These are phyloP conservation scores for Debaryomyces sp. DNA, from an alignment of 1,139 yeast genomes.

Conservation along the genomic window DNA sequence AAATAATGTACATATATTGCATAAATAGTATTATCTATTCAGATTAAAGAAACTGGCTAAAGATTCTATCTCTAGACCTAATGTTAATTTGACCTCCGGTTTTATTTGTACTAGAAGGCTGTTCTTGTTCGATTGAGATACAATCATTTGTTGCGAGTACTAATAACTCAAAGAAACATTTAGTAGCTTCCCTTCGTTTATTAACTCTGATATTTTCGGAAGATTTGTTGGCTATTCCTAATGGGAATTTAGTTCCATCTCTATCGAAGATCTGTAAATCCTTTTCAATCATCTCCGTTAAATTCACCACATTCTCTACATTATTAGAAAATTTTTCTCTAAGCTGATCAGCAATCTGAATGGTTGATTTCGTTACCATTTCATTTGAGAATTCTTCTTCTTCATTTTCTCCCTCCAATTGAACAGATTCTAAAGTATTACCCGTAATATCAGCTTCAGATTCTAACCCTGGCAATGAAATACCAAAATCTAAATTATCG, in stretches of 20 bases:
- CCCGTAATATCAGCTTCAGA: constrained; percentile 16
- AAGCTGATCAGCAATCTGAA: constrained; percentile 56
- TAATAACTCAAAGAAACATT: constrained; percentile 79
- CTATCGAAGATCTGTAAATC: constrained; percentile 29
- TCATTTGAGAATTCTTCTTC: constrained; percentile 13
- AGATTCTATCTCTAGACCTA: constrained; percentile 52
- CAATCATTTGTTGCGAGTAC: constrained; percentile 83
- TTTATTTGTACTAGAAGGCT: constrained; percentile 23
- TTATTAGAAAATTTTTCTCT: constrained; percentile 33
- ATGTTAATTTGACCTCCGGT: constrained; percentile 65
- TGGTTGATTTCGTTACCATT: constrained; percentile 43
- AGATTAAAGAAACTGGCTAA: constrained; percentile 38
- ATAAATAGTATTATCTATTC: constrained; percentile 9
- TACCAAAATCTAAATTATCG: constrained; percentile 38
- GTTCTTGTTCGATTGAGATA: constrained; percentile 59
- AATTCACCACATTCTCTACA: constrained; percentile 24
- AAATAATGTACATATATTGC: constrained; percentile 19
- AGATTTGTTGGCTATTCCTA: constrained; percentile 27
- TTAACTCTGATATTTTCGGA: constrained; percentile 23
- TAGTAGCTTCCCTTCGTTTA: constrained; percentile 64
- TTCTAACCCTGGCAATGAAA: constrained; percentile 42
- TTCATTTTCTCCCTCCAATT: constrained; percentile 15
- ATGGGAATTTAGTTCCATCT: constrained; percentile 23
- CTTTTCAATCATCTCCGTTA: constrained; percentile 44
- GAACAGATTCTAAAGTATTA: constrained; percentile 11